Conservation (phyloP, 75 land plant genomes). For the Chamaecyparis obtusa region DNA sequence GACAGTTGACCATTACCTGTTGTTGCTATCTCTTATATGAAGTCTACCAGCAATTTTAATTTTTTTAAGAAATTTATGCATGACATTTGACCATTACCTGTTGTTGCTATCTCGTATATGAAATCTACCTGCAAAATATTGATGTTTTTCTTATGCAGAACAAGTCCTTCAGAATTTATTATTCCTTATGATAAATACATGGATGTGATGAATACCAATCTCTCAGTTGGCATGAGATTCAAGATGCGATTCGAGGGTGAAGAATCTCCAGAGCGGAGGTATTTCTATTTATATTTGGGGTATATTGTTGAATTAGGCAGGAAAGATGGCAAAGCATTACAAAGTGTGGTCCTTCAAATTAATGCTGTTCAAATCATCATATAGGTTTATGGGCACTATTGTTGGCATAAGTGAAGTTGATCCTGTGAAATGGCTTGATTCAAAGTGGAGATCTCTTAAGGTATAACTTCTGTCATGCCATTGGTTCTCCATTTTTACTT, state of each 20-base stretch:
- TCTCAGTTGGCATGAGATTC: constrained; percentile 69
- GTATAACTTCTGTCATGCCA: constrained; percentile 18
- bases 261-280: constrained; percentile 72
- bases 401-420: constrained; percentile 59
- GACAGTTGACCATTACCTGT: neutral
- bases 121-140: neutral
- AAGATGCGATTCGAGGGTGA: constrained; percentile 80
- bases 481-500: neutral
- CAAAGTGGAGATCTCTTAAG: constrained; percentile 77
- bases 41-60: neutral
- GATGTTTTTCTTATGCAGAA: constrained; percentile 40
- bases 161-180: constrained; percentile 84
- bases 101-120: neutral
- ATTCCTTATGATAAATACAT: constrained; percentile 56
- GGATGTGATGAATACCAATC: constrained; percentile 36
- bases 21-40: neutral
- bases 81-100: neutral
- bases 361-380: neutral
- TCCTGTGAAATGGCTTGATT: constrained; percentile 59
- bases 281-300: neutral
- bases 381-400: constrained; percentile 68
- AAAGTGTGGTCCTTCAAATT: neutral
- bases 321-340: neutral
- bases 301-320: neutral
- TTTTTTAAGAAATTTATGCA: neutral